Conservation (phyloP, 768 basidiomycete genomes). For the Phaeolepiota aurea region DNA sequence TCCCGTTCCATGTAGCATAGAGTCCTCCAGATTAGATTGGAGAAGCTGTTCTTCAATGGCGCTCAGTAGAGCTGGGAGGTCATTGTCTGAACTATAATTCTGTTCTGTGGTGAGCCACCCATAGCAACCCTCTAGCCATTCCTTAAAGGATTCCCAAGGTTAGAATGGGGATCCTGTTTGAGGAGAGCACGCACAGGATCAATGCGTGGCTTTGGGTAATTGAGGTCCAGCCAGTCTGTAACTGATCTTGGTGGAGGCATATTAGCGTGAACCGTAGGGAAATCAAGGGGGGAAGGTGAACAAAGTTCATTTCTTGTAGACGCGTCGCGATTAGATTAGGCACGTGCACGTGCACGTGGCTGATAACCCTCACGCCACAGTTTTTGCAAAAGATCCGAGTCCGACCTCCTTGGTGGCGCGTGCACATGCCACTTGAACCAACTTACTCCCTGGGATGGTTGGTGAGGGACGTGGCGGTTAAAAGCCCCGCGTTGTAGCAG, state of each 20-base stretch:
- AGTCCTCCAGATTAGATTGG: constrained; percentile 64
- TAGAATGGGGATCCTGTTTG: background rate
- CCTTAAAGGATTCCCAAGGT: constrained; percentile 30
- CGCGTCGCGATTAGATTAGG: constrained; percentile 20
- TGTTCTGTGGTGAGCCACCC: constrained; percentile 49
- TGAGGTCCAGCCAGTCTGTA: constrained; percentile 40
- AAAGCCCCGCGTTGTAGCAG: too few species aligned
- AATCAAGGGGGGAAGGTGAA: background rate
- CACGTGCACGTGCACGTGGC: constrained; percentile 12
- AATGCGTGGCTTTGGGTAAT: constrained; percentile 54
- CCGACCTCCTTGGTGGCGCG: too few species aligned
- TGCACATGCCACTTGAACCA: too few species aligned
- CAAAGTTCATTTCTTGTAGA: too few species aligned
- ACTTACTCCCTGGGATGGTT: too few species aligned
- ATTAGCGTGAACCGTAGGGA: background rate
- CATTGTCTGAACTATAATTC: constrained; percentile 32
- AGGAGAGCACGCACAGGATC: constrained; percentile 41
- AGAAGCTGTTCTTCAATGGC: constrained; percentile 61
- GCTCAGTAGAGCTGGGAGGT: constrained; percentile 44
- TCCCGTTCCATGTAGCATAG: constrained; percentile 64
- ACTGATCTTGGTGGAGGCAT: constrained; percentile 28
- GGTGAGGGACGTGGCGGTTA: too few species aligned
- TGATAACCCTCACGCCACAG: too few species aligned
- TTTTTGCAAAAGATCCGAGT: too few species aligned
- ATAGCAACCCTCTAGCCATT: constrained; percentile 72